Evolutionary conservation across 1,139 yeast genomes (phyloP).

Genomic region (Hanseniaspora sp.): DNA sequence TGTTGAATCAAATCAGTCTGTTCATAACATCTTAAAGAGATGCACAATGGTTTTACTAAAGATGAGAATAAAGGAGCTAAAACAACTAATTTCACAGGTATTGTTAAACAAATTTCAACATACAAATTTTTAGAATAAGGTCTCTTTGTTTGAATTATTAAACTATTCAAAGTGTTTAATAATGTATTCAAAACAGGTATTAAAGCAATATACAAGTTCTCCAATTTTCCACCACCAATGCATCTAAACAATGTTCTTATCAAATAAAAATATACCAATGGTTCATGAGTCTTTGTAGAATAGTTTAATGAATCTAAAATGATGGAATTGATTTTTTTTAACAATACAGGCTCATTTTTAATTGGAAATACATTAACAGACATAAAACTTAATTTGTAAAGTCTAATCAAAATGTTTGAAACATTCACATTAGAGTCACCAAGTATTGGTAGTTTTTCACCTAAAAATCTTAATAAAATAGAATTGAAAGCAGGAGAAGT

Average conservation of each 20-base stretch:
- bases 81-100: slow-evolving; percentile 86
- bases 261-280: slow-evolving; percentile 76
- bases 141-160: slow-evolving; percentile 71
- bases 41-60: slow-evolving; percentile 80
- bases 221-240: slow-evolving; percentile 93
- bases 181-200: slow-evolving; percentile 81
- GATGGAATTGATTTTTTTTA: slow-evolving; percentile 76
- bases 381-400: slow-evolving; percentile 89
- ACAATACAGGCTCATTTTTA: slow-evolving; percentile 71
- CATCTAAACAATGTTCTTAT: slow-evolving; percentile 84
- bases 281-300: slow-evolving; percentile 85
- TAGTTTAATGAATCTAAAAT: slow-evolving; percentile 69
- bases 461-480: slow-evolving; percentile 65
- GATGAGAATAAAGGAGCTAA: slow-evolving; percentile 84
- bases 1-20: slow-evolving; percentile 86
- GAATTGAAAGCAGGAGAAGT: slow-evolving; percentile 90
- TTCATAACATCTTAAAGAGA: slow-evolving; percentile 62
- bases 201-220: slow-evolving; percentile 79
- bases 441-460: slow-evolving; percentile 59
- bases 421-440: slow-evolving; percentile 74
- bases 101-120: slow-evolving; percentile 87
- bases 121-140: slow-evolving; percentile 88
- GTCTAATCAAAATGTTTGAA: slow-evolving; percentile 68
- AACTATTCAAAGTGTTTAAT: slow-evolving; percentile 71
- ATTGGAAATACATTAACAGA: slow-evolving; percentile 86